These are phyloP conservation scores for Wallemia hederae DNA, from an alignment of 1,284 basidiomycete species.

Conservation along the genomic window DNA sequence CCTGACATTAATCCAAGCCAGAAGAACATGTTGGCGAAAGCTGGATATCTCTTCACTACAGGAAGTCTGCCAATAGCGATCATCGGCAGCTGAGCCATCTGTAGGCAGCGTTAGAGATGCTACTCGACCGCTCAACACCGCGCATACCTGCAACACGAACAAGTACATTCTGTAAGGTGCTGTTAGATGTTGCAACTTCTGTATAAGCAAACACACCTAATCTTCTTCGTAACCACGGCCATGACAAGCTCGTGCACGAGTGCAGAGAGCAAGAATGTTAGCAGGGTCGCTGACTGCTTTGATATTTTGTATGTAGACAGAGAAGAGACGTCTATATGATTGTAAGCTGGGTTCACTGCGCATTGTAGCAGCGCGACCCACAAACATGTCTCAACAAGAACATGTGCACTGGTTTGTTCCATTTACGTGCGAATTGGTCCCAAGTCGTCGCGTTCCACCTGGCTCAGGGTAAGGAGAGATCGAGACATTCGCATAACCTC, in stretches of 20 bases:
- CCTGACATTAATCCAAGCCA: conserved; percentile 61
- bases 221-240: conserved; percentile 76
- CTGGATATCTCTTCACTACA: conserved; percentile 42
- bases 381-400: conserved; percentile 84
- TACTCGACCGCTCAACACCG: neutral
- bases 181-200: conserved; percentile 1
- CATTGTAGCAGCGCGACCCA: neutral
- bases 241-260: conserved; percentile 82
- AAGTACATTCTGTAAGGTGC: conserved; percentile 31
- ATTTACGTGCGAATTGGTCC: conserved; percentile 89
- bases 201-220: conserved; percentile 22
- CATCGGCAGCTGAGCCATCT: conserved; percentile 75
- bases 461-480: neutral
- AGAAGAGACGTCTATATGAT: conserved; percentile 33
- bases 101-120: conserved; percentile 11
- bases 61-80: conserved; percentile 53
- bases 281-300: conserved; percentile 46
- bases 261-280: conserved; percentile 73
- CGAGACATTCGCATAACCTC: neutral
- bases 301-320: conserved; percentile 48
- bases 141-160: conserved; percentile 28
- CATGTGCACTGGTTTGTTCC: conserved; percentile 69
- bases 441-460: conserved; percentile 87
- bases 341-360: neutral
- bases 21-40: conserved; percentile 45